Evolutionary conservation across 768 basidiomycete species (phyloP).

Genomic region (Candolleomyces aberdarensis): DNA sequence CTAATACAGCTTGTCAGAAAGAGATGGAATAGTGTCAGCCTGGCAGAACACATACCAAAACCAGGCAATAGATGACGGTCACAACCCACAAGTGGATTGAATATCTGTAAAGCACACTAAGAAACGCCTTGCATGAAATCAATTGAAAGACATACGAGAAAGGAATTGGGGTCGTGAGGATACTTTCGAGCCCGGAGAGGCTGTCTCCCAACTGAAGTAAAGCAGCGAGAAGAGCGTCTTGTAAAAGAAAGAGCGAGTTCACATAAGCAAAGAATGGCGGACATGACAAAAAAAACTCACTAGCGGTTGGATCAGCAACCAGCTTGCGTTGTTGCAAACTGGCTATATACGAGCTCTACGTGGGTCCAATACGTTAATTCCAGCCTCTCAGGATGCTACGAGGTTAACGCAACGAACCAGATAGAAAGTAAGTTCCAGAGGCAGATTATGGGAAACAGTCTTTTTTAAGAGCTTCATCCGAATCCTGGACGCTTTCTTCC

Average conservation of each 20-base stretch:
- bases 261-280: not conserved
- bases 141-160: slow-evolving; percentile 51
- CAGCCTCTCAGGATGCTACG: not conserved
- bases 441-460: slow-evolving; percentile 56
- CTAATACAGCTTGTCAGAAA: slow-evolving; percentile 25
- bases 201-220: slow-evolving; percentile 60
- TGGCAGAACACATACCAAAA: slow-evolving; percentile 41
- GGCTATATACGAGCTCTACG: slow-evolving; percentile 67
- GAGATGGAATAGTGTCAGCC: slow-evolving; percentile 1
- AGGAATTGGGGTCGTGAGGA: slow-evolving; percentile 73
- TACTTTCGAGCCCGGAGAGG: slow-evolving; percentile 67
- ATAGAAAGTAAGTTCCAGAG: slow-evolving; percentile 68
- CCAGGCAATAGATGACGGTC: slow-evolving; percentile 56
- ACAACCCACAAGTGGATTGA: slow-evolving; percentile 68
- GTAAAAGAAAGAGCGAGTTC: not conserved
- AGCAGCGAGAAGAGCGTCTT: slow-evolving; percentile 45
- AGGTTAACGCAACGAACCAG: slow-evolving; percentile 37
- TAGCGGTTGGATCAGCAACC: slow-evolving; percentile 57
- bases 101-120: slow-evolving; percentile 38
- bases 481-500: slow-evolving; percentile 57
- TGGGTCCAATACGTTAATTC: slow-evolving; percentile 2
- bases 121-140: not conserved
- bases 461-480: slow-evolving; percentile 47
- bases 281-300: slow-evolving; percentile 32
- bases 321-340: slow-evolving; percentile 54